These are phyloP conservation scores for Tetrapyrgos nigripes DNA, from an alignment of 1,284 basidiomycete species.

Conservation along the genomic window DNA sequence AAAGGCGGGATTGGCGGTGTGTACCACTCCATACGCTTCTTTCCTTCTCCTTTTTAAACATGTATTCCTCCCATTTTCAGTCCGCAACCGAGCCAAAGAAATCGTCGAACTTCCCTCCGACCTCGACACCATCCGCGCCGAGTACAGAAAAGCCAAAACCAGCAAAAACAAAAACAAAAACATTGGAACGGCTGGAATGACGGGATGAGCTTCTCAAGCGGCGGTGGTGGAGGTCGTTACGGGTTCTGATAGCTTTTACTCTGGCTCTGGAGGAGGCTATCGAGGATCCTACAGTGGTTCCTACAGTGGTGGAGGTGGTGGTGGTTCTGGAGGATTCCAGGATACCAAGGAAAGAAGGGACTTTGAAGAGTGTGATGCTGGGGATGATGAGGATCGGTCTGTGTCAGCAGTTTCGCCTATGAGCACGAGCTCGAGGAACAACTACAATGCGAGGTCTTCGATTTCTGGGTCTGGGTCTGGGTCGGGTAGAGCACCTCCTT, in stretches of 20 bases:
- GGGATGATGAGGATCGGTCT: slow-evolving; percentile 83
- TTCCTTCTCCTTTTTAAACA: background rate
- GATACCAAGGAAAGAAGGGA: slow-evolving; percentile 57
- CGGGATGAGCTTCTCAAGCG: slow-evolving; percentile 56
- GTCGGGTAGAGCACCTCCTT: background rate
- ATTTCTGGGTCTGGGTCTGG: slow-evolving; percentile 1
- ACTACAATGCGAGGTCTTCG: background rate
- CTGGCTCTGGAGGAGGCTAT: slow-evolving; percentile 51
- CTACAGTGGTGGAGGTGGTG: slow-evolving; percentile 38
- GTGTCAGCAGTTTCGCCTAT: slow-evolving; percentile 28
- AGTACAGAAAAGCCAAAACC: slow-evolving; percentile 92
- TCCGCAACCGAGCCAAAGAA: slow-evolving; percentile 94
- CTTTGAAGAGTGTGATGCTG: slow-evolving; percentile 97
- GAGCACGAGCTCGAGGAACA: slow-evolving; percentile 8
- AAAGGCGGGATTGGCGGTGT: slow-evolving; percentile 97
- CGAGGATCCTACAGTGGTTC: slow-evolving; percentile 33
- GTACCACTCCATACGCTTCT: slow-evolving; percentile 25
- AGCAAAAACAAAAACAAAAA: slow-evolving; percentile 95
- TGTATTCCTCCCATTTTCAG: too few species aligned
- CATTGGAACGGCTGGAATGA: slow-evolving; percentile 87
- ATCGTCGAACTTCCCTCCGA: slow-evolving; percentile 90
- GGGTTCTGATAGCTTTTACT: slow-evolving; percentile 68
- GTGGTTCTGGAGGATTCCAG: slow-evolving; percentile 58
- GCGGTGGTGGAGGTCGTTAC: slow-evolving; percentile 78
- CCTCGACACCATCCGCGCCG: slow-evolving; percentile 88